Conservation (phyloP, 2,329 filamentous ascomycete genomes). For the Cytospora piceicola region DNA sequence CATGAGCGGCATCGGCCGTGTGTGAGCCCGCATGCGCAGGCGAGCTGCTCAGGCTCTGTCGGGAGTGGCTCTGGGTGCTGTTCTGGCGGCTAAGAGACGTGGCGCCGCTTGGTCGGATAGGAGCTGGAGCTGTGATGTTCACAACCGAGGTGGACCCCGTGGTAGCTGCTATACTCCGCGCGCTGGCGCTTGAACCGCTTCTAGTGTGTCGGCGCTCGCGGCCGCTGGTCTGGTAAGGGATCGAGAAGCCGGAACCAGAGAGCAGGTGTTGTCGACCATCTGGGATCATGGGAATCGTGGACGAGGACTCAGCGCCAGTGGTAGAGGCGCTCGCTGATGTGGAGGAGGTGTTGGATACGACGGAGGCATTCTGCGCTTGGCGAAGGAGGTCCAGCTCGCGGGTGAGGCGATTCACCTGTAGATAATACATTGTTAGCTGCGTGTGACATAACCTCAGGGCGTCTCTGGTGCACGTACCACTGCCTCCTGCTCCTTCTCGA, state of each 20-base stretch:
- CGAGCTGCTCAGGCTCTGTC: constrained; percentile 55
- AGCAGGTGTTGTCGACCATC: constrained; percentile 50
- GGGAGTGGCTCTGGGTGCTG: constrained; percentile 53
- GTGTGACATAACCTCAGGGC: background rate
- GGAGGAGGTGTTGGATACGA: constrained; percentile 68
- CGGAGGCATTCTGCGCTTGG: constrained; percentile 67
- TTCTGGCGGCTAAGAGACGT: constrained; percentile 57
- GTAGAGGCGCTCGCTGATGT: constrained; percentile 58
- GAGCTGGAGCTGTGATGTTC: constrained; percentile 51
- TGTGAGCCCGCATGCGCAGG: constrained; percentile 51
- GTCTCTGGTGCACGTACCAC: constrained; percentile 65
- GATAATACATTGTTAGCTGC: constrained; percentile 16
- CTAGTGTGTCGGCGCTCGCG: constrained; percentile 56
- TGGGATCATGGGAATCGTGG: constrained; percentile 45
- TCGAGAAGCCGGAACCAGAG: constrained; percentile 61
- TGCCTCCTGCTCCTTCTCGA: constrained; percentile 95
- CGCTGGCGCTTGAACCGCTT: constrained; percentile 60
- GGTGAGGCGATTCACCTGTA: constrained; percentile 86
- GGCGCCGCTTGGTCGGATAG: constrained; percentile 43
- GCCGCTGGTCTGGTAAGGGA: constrained; percentile 52
- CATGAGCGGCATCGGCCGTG: constrained; percentile 42
- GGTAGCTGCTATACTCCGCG: constrained; percentile 55
- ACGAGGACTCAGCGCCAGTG: constrained; percentile 49
- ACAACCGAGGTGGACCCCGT: constrained; percentile 45
- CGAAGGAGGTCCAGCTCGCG: constrained; percentile 87